A percentile compares a stretch with the other conserved stretches of the same genome.
Evolutionary conservation across 306 rosid genomes (phyloP).

Genomic region (Trichosanthes truncata): DNA sequence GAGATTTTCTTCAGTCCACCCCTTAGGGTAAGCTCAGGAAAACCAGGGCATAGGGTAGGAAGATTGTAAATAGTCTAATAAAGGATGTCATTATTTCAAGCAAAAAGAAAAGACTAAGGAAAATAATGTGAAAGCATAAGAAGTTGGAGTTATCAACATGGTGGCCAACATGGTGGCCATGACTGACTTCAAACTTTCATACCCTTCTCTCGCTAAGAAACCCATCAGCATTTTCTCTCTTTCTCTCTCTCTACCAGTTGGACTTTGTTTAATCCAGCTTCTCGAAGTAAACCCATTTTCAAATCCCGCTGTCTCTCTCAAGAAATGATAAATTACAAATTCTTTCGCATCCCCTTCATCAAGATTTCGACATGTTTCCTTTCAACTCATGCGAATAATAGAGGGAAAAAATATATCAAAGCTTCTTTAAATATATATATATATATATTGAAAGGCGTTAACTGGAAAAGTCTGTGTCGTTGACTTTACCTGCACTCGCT

Average conservation of each 20-base stretch:
- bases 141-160: neutral
- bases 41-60: neutral
- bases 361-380: neutral
- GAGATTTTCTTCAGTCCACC: conserved; percentile 4
- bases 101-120: neutral
- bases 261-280: conserved; percentile 4
- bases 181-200: neutral
- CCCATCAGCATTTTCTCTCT: neutral
- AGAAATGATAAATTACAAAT: neutral
- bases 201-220: neutral
- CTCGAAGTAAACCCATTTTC: neutral
- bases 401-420: neutral
- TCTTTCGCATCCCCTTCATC: neutral
- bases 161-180: conserved; percentile 7
- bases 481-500: neutral
- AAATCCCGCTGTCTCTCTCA: neutral
- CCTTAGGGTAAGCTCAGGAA: neutral
- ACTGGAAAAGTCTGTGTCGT: neutral
- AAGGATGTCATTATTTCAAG: conserved; percentile 2
- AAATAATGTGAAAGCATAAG: neutral
- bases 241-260: neutral
- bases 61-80: neutral
- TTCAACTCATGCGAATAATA: neutral
- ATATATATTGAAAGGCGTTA: neutral
- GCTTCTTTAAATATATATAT: neutral